These are phyloP conservation scores for Aspergillus incahuasiensis DNA, from an alignment of 495 filamentous ascomycete genomes.

Conservation along the genomic window DNA sequence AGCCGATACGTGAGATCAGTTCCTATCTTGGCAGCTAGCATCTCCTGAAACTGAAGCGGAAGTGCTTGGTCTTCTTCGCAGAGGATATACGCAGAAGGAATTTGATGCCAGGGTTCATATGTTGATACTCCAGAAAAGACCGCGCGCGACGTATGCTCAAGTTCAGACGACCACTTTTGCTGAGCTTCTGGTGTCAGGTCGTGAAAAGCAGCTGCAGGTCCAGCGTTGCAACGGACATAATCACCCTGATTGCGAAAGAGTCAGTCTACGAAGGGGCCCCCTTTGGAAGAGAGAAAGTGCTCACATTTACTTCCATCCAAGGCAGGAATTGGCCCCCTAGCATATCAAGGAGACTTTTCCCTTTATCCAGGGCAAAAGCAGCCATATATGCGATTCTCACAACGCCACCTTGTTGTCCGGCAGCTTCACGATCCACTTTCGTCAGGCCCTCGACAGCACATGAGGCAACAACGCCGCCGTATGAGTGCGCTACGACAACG, in stretches of 20 bases:
- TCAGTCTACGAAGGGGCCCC: not conserved
- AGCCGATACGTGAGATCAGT: slow-evolving; percentile 20
- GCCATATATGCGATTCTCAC: slow-evolving; percentile 37
- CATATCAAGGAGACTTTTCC: slow-evolving; percentile 23
- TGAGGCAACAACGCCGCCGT: slow-evolving; percentile 44
- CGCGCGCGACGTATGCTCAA: slow-evolving; percentile 19
- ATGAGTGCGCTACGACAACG: slow-evolving; percentile 46
- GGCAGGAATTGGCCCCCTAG: slow-evolving; percentile 25
- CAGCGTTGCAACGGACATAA: slow-evolving; percentile 19
- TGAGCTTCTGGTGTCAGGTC: slow-evolving; percentile 22
- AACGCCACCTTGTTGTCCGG: slow-evolving; percentile 36
- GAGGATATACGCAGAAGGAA: slow-evolving; percentile 29
- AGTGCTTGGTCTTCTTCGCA: slow-evolving; percentile 30
- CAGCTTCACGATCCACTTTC: slow-evolving; percentile 24
- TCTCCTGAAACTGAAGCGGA: slow-evolving; percentile 27
- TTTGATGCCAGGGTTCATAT: slow-evolving; percentile 23
- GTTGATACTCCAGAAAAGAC: slow-evolving; percentile 22
- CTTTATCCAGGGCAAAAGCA: slow-evolving; percentile 31
- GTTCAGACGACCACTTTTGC: slow-evolving; percentile 11
- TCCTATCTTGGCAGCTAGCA: slow-evolving; percentile 23
- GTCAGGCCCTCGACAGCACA: slow-evolving; percentile 38
- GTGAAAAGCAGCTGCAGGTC: slow-evolving; percentile 15
- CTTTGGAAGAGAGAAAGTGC: not conserved
- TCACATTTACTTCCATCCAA: slow-evolving; percentile 28
- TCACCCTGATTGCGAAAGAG: slow-evolving; percentile 16